Conservation (phyloP, 1,284 basidiomycete genomes). For the Mycosarcoma mackinlayi region DNA sequence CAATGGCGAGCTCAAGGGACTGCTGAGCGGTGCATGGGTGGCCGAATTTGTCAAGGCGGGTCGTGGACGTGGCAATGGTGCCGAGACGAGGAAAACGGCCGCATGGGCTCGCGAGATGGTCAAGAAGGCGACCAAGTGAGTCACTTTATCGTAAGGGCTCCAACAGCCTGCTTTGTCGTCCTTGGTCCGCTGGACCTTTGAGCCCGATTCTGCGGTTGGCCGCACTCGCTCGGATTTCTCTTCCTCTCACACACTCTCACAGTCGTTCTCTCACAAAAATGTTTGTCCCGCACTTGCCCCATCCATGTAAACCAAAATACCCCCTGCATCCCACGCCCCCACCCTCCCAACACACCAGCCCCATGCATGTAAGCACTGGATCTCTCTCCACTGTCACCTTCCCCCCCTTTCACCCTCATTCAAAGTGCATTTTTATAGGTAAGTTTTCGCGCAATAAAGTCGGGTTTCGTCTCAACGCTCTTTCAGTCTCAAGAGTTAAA, state of each 20-base stretch:
- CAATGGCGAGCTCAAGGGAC: conserved; percentile 72
- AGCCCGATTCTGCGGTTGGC: no score
- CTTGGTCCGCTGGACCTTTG: background rate
- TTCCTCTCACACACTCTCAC: no score
- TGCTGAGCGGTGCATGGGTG: conserved; percentile 85
- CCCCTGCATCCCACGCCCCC: conserved; percentile 1
- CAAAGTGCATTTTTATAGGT: conserved; percentile 9
- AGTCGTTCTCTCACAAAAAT: background rate
- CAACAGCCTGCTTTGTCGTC: conserved; percentile 20
- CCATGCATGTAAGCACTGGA: background rate
- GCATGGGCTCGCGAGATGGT: conserved; percentile 73
- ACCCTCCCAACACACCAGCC: conserved; percentile 3
- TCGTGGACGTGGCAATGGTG: conserved; percentile 70
- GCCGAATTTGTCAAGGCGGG: conserved; percentile 77
- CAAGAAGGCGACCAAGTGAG: conserved; percentile 55
- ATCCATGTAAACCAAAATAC: conserved; percentile 11
- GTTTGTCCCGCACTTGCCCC: conserved; percentile 3
- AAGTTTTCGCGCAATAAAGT: conserved; percentile 9
- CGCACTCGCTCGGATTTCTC: no score
- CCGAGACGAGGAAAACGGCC: conserved; percentile 71
- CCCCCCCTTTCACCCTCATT: background rate
- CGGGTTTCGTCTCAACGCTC: background rate
- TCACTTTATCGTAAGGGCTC: conserved; percentile 4
- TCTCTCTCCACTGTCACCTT: conserved; percentile 3
- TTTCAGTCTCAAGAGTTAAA: background rate